These are phyloP conservation scores for Leccinum imitatum DNA, from an alignment of 768 basidiomycete species.

Conservation along the genomic window DNA sequence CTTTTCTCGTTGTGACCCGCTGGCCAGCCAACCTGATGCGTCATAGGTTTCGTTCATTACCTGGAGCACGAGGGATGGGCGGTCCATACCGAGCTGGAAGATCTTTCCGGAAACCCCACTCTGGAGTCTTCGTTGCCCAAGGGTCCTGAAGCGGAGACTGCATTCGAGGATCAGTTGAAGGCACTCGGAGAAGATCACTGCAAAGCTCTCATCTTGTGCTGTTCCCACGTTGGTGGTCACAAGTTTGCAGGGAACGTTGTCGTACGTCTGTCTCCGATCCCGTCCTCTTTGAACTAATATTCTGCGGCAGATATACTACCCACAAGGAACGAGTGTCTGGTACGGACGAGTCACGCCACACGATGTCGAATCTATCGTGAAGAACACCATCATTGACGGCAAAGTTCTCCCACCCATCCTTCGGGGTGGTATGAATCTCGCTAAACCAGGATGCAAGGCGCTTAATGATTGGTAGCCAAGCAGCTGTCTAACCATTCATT, in stretches of 20 bases:
- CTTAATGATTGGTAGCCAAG: slow-evolving; percentile 69
- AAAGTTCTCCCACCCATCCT: slow-evolving; percentile 82
- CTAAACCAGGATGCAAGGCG: slow-evolving; percentile 61
- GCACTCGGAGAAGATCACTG: slow-evolving; percentile 48
- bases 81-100: slow-evolving; percentile 72
- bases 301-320: slow-evolving; percentile 71
- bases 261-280: slow-evolving; percentile 47
- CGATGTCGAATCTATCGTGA: slow-evolving; percentile 82
- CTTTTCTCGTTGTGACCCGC: slow-evolving; percentile 10
- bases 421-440: slow-evolving; percentile 82
- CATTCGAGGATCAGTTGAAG: slow-evolving; percentile 47
- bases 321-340: slow-evolving; percentile 84
- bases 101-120: slow-evolving; percentile 38
- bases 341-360: slow-evolving; percentile 93
- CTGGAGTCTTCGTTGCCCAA: slow-evolving; percentile 23
- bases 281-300: background rate
- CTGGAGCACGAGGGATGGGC: slow-evolving; percentile 72
- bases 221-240: slow-evolving; percentile 93
- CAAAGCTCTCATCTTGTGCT: slow-evolving; percentile 79
- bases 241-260: slow-evolving; percentile 90
- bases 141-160: slow-evolving; percentile 47
- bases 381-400: slow-evolving; percentile 84
- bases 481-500: background rate
- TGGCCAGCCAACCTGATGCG: background rate
- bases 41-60: slow-evolving; percentile 57